Evolutionary conservation across 2,329 filamentous ascomycete genomes (phyloP), one percentile per base, ranked within the genome.

Genomic region (Tolypocladium album): DNA sequence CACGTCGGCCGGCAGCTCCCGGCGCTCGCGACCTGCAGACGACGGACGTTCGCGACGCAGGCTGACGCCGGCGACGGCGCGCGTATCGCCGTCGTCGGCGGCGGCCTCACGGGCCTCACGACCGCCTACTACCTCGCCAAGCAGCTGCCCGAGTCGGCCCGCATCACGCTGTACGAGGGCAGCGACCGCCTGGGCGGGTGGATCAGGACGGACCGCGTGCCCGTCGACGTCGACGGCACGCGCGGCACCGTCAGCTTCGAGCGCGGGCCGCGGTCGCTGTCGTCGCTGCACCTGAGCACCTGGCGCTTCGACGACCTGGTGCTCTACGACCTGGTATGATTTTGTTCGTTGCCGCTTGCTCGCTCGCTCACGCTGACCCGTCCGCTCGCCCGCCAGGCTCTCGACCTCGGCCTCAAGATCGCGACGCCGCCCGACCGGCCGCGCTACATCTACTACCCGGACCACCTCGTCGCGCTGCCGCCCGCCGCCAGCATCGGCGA

Each of bases 371-470:
- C 63, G 60, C 68, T 63, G n/a, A 59, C n/a, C n/a, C n/a, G n/a
- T n/a, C n/a, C n/a, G n/a, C n/a, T n/a, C n/a, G n/a, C n/a, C n/a
- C n/a, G n/a, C n/a, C n/a, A 75, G 73, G 67, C 66, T 20, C 67
- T 73, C 52, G 72, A 74, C 59, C 69, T 75, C 36, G 72, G 72
- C 42, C 72, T 75, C 61, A 59, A 63, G n/a, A 67, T 85, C 79
- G 55, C 73, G 72, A 78, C 81, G 75, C 81, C 58, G 79, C 80
- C 58, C 78, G 69, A 67, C 50, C 63, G 66, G 57, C 66, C 70
- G 17, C 88, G 92, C 63, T 97, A 87, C 73, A 78, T 97, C 61
- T 97, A 94, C 80, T 96, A 95, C 68, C 90, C 90, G 2, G 89
- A 96, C 70, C 89, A 87, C 68, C 82, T 76, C 40, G 71, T 76